Evolutionary conservation across 2,329 filamentous ascomycete species (phyloP), one percentile per base, ranked within the genome.

Genomic region (Canariomyces notabilis): DNA sequence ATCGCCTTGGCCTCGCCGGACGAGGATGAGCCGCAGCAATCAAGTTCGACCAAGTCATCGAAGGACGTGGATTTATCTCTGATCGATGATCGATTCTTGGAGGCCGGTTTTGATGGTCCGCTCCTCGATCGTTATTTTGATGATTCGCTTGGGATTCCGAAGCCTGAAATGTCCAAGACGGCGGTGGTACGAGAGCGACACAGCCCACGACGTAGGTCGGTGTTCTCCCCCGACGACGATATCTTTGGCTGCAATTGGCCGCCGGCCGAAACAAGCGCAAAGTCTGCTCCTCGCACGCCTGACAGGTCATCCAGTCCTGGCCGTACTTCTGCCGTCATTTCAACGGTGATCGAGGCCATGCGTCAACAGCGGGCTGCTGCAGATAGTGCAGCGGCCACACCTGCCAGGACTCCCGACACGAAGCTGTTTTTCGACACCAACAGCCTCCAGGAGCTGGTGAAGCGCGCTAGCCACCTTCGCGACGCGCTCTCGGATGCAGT

Each of bases 1-100:
- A 93, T 94, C 61, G 85, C 87, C 26, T 70, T 94, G n/a, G 88
- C 87, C 37, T 83, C 81, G 1, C 81, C 82, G 1, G 81, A 85
- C 51, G 77, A 80, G 31, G 80, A 85, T 38, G 71, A 77, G 38
- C 57, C 67, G 5, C 68, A 71, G 11, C 63, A 64, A 14, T 54
- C 60, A 32, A 62, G 66, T 11, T 43, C 50, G 5, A 36, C 38
- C 6, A 49, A 37, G 18, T 44, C 49, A 7, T 53, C 54, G 2
- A 34, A 67, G 1, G 68, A 72, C 23, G 64, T 69, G n/a, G 66
- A 73, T 53, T 60, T 52, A 50, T 64, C 54, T 47, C 54, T 66
- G n/a, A 61, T 67, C 5, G 71, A 74, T 36, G 70, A 75, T 32
- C 67, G 64, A 11, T 70, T 72, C 32, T 54, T 70, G 11, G 72